These are phyloP conservation scores for Saxispiralis lemnorum DNA, from an alignment of 495 filamentous ascomycete genomes.

Conservation along the genomic window DNA sequence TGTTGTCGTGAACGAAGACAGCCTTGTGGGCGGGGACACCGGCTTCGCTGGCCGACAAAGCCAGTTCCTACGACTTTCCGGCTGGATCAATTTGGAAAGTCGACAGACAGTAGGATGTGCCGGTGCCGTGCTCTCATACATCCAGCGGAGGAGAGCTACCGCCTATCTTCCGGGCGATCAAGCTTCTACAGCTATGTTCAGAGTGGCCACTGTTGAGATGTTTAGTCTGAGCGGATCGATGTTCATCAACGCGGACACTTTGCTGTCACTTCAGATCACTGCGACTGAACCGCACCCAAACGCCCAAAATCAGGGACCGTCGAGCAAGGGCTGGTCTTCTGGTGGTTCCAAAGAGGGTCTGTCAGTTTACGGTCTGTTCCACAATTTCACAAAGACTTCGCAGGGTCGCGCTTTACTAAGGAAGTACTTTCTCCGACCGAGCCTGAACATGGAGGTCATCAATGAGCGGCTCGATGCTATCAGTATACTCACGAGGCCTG, in stretches of 20 bases:
- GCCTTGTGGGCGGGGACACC: conserved; percentile 31
- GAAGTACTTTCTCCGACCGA: conserved; percentile 74
- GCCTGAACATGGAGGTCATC: conserved; percentile 46
- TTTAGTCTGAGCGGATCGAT: conserved; percentile 60
- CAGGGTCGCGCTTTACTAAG: conserved; percentile 63
- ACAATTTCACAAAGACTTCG: conserved; percentile 58
- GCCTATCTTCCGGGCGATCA: conserved; percentile 38
- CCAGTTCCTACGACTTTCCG: conserved; percentile 52
- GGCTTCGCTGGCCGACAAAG: conserved; percentile 39
- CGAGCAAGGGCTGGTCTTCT: conserved; percentile 31
- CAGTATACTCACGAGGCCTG: conserved; percentile 46
- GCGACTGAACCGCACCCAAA: conserved; percentile 74
- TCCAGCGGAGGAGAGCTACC: conserved; percentile 51
- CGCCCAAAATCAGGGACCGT: conserved; percentile 61
- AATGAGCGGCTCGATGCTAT: conserved; percentile 58
- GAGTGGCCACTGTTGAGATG: conserved; percentile 53
- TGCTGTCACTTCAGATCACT: conserved; percentile 71
- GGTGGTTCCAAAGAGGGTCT: conserved; percentile 71
- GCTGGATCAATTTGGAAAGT: conserved; percentile 65
- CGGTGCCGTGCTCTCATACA: conserved; percentile 63
- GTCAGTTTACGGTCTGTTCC: conserved; percentile 75
- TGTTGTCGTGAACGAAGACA: conserved; percentile 28
- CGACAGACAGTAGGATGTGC: conserved; percentile 60
- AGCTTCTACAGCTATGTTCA: conserved; percentile 34
- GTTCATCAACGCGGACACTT: conserved; percentile 68